A percentile compares a stretch with the other conserved stretches of the same genome.
Evolutionary conservation across 2,329 filamentous ascomycete genomes (phyloP).

Genomic region (Phialophora expanda): DNA sequence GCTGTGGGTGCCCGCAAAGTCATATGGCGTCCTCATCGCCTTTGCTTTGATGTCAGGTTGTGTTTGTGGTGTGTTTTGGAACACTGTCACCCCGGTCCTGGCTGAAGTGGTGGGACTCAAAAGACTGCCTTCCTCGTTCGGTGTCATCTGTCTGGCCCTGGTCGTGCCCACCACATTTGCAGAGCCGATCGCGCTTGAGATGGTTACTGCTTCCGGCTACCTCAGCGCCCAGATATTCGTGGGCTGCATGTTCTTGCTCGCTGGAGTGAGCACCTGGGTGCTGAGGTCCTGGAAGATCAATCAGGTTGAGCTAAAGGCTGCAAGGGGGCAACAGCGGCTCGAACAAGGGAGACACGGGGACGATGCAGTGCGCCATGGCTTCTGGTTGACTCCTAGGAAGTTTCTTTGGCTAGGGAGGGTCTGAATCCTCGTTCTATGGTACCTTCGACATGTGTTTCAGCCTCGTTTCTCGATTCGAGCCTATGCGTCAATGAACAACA

Average conservation of each 20-base stretch:
- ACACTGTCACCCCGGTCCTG: conserved; percentile 24
- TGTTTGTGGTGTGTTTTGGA: conserved; percentile 48
- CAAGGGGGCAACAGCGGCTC: conserved; percentile 16
- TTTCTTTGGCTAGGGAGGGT: conserved; percentile 24
- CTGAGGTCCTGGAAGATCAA: conserved; percentile 37
- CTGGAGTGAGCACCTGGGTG: conserved; percentile 29
- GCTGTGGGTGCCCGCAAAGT: conserved; percentile 54
- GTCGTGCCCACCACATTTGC: conserved; percentile 35
- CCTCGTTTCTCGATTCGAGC: neutral
- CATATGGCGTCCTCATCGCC: conserved; percentile 50
- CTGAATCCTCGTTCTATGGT: conserved; percentile 5
- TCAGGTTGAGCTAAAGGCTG: conserved; percentile 31
- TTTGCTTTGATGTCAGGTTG: conserved; percentile 53
- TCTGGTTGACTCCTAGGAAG: conserved; percentile 21
- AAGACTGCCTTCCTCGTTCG: conserved; percentile 33
- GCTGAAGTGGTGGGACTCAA: conserved; percentile 36
- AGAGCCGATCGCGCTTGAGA: conserved; percentile 34
- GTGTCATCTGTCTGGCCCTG: conserved; percentile 33
- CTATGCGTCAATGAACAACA: neutral
- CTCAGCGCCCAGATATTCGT: conserved; percentile 35
- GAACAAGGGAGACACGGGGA: neutral
- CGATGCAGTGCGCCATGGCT: neutral
- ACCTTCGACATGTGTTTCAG: neutral
- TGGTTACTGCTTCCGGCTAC: conserved; percentile 34
- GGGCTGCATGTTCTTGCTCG: conserved; percentile 34